These are phyloP conservation scores for Microthlaspi erraticum DNA, from an alignment of 345 rosid genomes.

Conservation along the genomic window DNA sequence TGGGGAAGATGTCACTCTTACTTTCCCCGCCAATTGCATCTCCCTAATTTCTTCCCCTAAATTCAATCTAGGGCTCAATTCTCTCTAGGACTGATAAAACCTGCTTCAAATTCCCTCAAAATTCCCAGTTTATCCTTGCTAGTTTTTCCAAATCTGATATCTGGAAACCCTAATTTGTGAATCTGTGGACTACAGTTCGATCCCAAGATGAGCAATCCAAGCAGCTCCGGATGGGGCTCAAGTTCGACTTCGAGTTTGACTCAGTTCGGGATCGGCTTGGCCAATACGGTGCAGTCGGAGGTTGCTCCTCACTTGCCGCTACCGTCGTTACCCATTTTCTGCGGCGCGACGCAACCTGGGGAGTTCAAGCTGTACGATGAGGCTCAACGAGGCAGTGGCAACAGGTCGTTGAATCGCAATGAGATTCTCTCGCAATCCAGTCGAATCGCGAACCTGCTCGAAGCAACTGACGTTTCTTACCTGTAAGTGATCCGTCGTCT, in stretches of 20 bases:
- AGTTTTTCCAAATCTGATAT: conserved; percentile 18
- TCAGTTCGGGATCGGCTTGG: conserved; percentile 75
- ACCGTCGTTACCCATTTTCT: conserved; percentile 88
- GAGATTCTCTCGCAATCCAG: conserved; percentile 74
- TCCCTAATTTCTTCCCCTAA: conserved; percentile 28
- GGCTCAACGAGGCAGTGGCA: conserved; percentile 35
- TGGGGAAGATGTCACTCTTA: conserved; percentile 37
- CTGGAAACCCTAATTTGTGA: conserved; percentile 42
- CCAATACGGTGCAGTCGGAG: conserved; percentile 93
- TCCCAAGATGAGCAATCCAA: conserved; percentile 68
- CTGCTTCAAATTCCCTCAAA: conserved; percentile 42
- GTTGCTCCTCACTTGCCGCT: conserved; percentile 87
- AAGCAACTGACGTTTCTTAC: conserved; percentile 80
- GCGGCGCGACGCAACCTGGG: conserved; percentile 77
- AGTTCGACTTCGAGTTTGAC: conserved; percentile 46
- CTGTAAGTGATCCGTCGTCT: conserved; percentile 61
- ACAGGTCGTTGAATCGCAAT: conserved; percentile 61
- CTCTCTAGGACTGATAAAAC: conserved; percentile 26
- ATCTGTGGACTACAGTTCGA: conserved; percentile 48
- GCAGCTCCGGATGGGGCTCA: conserved; percentile 52
- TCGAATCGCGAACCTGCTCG: conserved; percentile 80
- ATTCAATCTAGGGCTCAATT: conserved; percentile 57
- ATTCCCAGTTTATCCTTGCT: conserved; percentile 33
- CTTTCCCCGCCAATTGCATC: conserved; percentile 84
- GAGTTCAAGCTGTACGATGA: conserved; percentile 73